Base-by-base conservation (phyloP, 306 rosid genomes). In the Erythrophleum fordii region DNA sequence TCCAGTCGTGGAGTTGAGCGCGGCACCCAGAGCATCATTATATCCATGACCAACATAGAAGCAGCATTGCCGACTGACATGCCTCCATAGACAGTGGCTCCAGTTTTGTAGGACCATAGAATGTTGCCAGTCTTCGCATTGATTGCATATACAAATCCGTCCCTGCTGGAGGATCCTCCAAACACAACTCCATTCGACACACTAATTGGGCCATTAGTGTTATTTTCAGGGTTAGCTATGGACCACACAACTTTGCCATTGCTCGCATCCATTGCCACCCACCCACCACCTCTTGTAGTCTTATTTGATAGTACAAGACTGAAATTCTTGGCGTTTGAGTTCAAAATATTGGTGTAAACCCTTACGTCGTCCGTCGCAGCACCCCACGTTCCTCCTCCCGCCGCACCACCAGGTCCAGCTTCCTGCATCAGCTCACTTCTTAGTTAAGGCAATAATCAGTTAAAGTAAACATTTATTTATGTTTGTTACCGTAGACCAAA, bases 361-460 rank as follows among this genome's bases (percentile, higher is more conserved):
- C 81, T 81, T 39, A 22, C 62, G 31, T 64, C 83, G 8, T 90
- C 92, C 0, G 92, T 88, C 51, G 93, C 91, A 42, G 92, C 86
- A 2, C 92, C 96, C 93, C 92, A 87, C 58, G 60, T 81, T 5
- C 88, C 91, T 1, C 96, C 93, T 55, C 93, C 93, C 1, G 46
- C 73, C 0, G 42, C 2, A 0, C 91, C 88, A 55, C 92, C 88
- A 0, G 89, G 92, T 20, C 93, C 92, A 17, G 93, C 96, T 71
- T 79, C 85, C 90, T 89, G 16, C 18, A 74, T 44, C 25, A 20
- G n/a, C n/a, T 13, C 25, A 52, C 23, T 29, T 6, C 42, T 3
- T 13, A 60, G 11, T 12, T 78, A 84, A 34, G 37, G 8, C 42
- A 5, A 5, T 37, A 7, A 5, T 37, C 6, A 37, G 5, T 37